Evolutionary conservation across 352 stramenopile species (phyloP).

Genomic region (Sclerospora graminicola): DNA sequence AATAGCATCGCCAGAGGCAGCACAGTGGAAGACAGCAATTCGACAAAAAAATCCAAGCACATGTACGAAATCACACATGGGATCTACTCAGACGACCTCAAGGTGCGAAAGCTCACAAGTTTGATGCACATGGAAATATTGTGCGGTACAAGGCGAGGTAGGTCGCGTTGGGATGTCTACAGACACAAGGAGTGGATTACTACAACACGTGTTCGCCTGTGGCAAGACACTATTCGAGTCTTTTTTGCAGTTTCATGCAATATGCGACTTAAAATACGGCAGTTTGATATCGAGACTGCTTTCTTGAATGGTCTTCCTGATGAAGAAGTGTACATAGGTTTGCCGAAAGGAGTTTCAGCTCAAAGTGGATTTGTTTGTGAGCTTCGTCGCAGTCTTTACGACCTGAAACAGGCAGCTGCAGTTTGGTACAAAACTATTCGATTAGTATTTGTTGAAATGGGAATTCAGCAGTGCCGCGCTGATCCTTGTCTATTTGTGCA

Average conservation of each 20-base stretch:
- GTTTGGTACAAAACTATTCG: constrained; percentile 23
- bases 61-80: not conserved
- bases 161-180: constrained; percentile 12
- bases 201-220: not conserved
- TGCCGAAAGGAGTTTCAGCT: not conserved
- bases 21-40: constrained; percentile 22
- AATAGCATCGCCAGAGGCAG: not conserved
- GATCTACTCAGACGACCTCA: not conserved
- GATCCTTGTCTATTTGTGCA: not conserved
- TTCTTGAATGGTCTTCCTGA: not conserved
- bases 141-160: not conserved
- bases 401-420: constrained; percentile 20
- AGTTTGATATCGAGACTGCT: not conserved
- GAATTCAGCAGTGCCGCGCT: not conserved
- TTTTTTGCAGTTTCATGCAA: not conserved
- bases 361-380: not conserved
- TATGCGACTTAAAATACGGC: not conserved
- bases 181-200: not conserved
- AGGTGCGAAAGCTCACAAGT: not conserved
- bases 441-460: constrained; percentile 2
- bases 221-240: not conserved
- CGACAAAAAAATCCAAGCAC: not conserved
- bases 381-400: constrained; percentile 18
- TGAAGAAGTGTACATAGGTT: not conserved
- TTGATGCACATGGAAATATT: not conserved